Evolutionary conservation across 2,329 filamentous ascomycete genomes (phyloP).

Genomic region (Aspergillus pseudonomiae): DNA sequence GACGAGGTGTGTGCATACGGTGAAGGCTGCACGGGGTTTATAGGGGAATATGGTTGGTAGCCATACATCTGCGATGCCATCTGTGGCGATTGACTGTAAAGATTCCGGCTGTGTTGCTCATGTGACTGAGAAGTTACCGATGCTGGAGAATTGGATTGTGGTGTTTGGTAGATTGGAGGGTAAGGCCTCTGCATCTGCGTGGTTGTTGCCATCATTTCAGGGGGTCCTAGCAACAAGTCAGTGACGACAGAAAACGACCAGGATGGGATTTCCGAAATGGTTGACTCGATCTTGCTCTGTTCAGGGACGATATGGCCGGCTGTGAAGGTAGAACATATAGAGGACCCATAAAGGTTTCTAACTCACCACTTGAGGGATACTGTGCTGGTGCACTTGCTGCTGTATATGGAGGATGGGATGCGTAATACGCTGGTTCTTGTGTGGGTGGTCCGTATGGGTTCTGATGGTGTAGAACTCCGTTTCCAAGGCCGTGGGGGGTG

Average conservation of each 20-base stretch:
- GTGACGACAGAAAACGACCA: constrained; percentile 29
- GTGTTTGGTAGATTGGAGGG: constrained; percentile 92
- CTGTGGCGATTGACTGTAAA: constrained; percentile 83
- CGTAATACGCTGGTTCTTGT: constrained; percentile 73
- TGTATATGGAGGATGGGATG: constrained; percentile 80
- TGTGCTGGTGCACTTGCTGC: constrained; percentile 78
- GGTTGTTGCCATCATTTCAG: constrained; percentile 67
- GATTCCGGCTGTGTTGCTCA: constrained; percentile 79
- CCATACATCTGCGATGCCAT: constrained; percentile 86
- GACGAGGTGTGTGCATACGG: constrained; percentile 60
- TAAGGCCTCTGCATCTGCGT: constrained; percentile 72
- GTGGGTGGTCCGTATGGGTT: constrained; percentile 69
- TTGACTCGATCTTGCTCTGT: background rate
- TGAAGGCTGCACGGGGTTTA: constrained; percentile 57
- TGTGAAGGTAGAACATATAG: background rate
- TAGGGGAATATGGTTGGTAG: constrained; percentile 60
- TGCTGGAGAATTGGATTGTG: constrained; percentile 91
- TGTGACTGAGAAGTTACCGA: constrained; percentile 89
- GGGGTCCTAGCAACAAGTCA: constrained; percentile 69
- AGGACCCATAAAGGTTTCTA: background rate
- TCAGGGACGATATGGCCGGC: background rate
- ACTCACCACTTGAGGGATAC: constrained; percentile 85
- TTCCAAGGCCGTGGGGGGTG: constrained; percentile 34
- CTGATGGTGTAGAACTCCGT: constrained; percentile 54
- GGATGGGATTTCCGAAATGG: background rate